phyloP scores from a whole-genome alignment of 1,284 basidiomycete species.

The Boletus hoseneyae region DNA sequence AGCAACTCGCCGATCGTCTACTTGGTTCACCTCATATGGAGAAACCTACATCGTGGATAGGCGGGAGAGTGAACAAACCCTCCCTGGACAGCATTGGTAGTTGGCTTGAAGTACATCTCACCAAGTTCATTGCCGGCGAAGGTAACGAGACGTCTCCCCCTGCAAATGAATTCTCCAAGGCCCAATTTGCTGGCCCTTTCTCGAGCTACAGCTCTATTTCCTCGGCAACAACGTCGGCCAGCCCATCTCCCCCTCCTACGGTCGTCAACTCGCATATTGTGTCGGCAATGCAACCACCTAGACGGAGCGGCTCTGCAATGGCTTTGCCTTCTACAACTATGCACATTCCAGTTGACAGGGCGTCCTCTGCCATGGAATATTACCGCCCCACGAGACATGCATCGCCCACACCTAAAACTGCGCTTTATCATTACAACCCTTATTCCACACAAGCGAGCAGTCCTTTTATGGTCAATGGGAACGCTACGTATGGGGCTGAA shows the following conservation, averaged over 20 bases:
- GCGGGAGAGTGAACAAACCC: conserved; percentile 78
- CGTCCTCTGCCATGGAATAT: conserved; percentile 76
- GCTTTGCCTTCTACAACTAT: conserved; percentile 44
- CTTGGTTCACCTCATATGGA: conserved; percentile 71
- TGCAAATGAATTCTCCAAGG: conserved; percentile 39
- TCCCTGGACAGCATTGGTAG: conserved; percentile 91
- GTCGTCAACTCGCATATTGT: conserved; percentile 43
- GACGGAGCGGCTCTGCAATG: conserved; percentile 65
- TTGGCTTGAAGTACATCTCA: conserved; percentile 92
- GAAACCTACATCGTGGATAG: conserved; percentile 78
- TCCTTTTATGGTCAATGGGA: conserved; percentile 25
- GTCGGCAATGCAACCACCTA: conserved; percentile 40
- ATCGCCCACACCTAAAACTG: conserved; percentile 41
- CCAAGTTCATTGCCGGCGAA: conserved; percentile 95
- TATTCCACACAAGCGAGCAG: conserved; percentile 35
- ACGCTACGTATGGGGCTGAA: conserved; percentile 27
- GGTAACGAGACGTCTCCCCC: conserved; percentile 47
- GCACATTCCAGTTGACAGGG: conserved; percentile 57
- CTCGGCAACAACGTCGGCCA: conserved; percentile 67
- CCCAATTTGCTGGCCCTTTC: conserved; percentile 75
- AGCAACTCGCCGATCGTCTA: conserved; percentile 80
- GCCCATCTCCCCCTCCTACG: conserved; percentile 69
- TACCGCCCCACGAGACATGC: conserved; percentile 45
- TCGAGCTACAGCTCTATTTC: conserved; percentile 94
- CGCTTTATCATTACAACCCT: conserved; percentile 27